Percentiles rank a stretch among this genome's conserved stretches.
phyloP scores from a whole-genome alignment of 1,284 basidiomycete genomes.

The Boletus semigastroideus region DNA sequence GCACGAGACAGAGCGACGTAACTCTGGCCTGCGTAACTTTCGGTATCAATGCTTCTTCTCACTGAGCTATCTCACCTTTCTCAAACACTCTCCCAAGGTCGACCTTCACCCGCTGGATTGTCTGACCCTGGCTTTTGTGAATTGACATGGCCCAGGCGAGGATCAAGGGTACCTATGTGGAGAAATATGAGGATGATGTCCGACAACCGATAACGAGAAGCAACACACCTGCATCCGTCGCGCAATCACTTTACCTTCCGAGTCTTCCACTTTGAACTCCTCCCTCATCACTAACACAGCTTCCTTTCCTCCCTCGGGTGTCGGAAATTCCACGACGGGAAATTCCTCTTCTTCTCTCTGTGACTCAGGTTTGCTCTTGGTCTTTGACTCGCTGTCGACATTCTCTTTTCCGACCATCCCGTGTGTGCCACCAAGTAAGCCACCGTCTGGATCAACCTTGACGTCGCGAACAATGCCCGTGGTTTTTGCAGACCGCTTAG shows the following conservation, averaged over 20 bases:
- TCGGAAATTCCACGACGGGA: slow-evolving; percentile 67
- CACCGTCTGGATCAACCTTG: slow-evolving; percentile 6
- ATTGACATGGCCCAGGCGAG: slow-evolving; percentile 80
- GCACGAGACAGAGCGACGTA: slow-evolving; percentile 87
- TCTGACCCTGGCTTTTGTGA: slow-evolving; percentile 80
- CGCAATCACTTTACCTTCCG: slow-evolving; percentile 66
- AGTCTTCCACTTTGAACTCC: slow-evolving; percentile 66
- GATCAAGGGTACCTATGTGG: slow-evolving; percentile 54
- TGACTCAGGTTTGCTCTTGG: slow-evolving; percentile 5
- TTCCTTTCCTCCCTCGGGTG: slow-evolving; percentile 46
- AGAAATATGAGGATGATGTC: neutral
- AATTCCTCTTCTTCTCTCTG: slow-evolving; percentile 37
- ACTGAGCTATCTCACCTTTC: slow-evolving; percentile 50
- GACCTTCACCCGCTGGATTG: slow-evolving; percentile 64
- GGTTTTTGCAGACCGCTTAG: slow-evolving; percentile 19
- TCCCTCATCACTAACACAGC: slow-evolving; percentile 59
- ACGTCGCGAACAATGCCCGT: slow-evolving; percentile 31
- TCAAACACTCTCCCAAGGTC: slow-evolving; percentile 69
- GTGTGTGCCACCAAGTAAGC: neutral
- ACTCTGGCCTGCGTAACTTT: slow-evolving; percentile 52
- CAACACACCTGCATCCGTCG: slow-evolving; percentile 45
- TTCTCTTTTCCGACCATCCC: slow-evolving; percentile 22
- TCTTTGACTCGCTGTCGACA: slow-evolving; percentile 4
- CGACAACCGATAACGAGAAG: neutral
- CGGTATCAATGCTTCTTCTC: neutral